A percentile compares a stretch with the other conserved stretches of the same genome.
These are phyloP conservation scores for Rhizopus sp. DNA, from an alignment of 371 early-diverging fungal genomes.

Conservation along the genomic window DNA sequence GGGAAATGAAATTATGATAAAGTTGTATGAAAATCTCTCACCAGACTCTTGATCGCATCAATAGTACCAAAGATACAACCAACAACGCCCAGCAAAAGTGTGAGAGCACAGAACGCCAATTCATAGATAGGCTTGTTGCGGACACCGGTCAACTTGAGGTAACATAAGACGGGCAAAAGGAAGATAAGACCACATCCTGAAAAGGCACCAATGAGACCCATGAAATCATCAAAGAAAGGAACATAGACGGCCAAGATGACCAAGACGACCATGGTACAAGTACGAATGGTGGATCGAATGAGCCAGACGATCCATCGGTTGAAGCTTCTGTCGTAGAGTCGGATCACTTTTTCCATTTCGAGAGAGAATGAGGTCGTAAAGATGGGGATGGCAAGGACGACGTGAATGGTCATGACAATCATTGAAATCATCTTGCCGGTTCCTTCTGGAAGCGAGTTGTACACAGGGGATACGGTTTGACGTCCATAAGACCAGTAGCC, in stretches of 20 bases:
- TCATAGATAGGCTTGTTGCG: constrained; percentile 36
- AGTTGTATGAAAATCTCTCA: constrained; percentile 34
- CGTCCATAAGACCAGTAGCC: constrained; percentile 83
- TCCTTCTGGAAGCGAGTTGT: constrained; percentile 59
- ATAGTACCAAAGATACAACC: constrained; percentile 60
- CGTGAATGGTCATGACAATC: constrained; percentile 78
- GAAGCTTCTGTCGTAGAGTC: constrained; percentile 19
- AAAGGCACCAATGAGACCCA: constrained; percentile 67
- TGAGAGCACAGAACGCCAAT: constrained; percentile 47
- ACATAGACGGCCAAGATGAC: constrained; percentile 50
- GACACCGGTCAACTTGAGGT: constrained; percentile 57
- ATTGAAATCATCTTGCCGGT: constrained; percentile 60
- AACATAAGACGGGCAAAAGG: constrained; percentile 59
- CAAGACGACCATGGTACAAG: constrained; percentile 38
- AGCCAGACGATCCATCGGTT: constrained; percentile 37
- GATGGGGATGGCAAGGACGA: constrained; percentile 79
- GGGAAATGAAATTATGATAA: background rate
- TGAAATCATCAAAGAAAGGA: constrained; percentile 67
- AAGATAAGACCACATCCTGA: constrained; percentile 61
- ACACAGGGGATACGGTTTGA: constrained; percentile 68
- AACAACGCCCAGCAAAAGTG: constrained; percentile 53
- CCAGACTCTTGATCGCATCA: constrained; percentile 49
- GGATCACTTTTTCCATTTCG: constrained; percentile 59
- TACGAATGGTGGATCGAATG: constrained; percentile 47
- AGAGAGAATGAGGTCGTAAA: constrained; percentile 76